These are phyloP conservation scores for Houttuynia cordata DNA, from an alignment of 164 flowering plant genomes.

Conservation along the genomic window DNA sequence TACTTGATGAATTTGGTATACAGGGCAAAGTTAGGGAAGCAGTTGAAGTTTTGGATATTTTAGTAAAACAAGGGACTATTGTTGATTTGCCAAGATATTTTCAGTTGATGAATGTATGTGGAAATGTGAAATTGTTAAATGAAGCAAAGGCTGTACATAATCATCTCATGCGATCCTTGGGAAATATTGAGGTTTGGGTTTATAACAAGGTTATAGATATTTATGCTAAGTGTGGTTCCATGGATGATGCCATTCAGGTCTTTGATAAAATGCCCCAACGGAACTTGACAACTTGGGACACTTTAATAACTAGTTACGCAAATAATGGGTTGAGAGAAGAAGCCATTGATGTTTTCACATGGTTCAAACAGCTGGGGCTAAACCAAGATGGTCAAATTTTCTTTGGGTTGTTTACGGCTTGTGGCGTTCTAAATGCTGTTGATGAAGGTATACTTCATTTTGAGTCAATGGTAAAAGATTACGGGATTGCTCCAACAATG, in stretches of 20 bases:
- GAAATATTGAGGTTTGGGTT: slow-evolving; percentile 21
- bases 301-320: slow-evolving; percentile 52
- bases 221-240: slow-evolving; percentile 54
- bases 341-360: slow-evolving; percentile 49
- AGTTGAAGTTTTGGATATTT: slow-evolving; percentile 33
- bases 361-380: slow-evolving; percentile 46
- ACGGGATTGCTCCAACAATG: slow-evolving; percentile 53
- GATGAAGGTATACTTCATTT: slow-evolving; percentile 68
- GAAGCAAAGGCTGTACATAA: slow-evolving; percentile 59
- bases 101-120: slow-evolving; percentile 44
- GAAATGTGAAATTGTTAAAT: slow-evolving; percentile 35
- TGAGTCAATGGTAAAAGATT: slow-evolving; percentile 47
- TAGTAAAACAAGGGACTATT: slow-evolving; percentile 23
- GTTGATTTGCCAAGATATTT: slow-evolving; percentile 39
- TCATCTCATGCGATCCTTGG: slow-evolving; percentile 21
- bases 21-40: slow-evolving; percentile 58
- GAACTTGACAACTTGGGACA: slow-evolving; percentile 66
- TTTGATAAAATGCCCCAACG: slow-evolving; percentile 47
- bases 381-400: slow-evolving; percentile 60
- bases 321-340: slow-evolving; percentile 64
- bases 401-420: slow-evolving; percentile 50
- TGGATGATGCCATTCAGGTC: slow-evolving; percentile 39
- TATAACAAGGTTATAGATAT: slow-evolving; percentile 53
- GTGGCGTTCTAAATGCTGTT: slow-evolving; percentile 40
- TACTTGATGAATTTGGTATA: slow-evolving; percentile 40